Conservation (phyloP, 768 basidiomycete species). For the Leccinum barrowsii region DNA sequence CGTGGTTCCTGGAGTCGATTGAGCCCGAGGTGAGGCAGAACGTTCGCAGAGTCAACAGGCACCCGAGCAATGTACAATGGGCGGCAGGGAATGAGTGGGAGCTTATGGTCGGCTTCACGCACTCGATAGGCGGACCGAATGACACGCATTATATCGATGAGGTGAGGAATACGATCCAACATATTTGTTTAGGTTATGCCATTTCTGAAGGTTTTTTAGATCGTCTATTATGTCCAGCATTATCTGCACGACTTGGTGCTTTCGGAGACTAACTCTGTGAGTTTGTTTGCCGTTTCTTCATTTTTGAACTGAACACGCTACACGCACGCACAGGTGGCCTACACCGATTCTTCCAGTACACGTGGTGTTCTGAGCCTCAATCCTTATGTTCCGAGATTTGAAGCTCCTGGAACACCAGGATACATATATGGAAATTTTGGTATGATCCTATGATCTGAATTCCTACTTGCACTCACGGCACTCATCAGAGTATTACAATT, state of each 20-base stretch:
- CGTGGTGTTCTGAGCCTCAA: constrained; percentile 54
- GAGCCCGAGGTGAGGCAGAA: constrained; percentile 56
- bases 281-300: too few relatives aligned
- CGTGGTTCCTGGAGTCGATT: constrained; percentile 47
- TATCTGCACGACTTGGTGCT: too few relatives aligned
- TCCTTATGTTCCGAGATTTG: constrained; percentile 48
- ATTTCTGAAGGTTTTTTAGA: too few relatives aligned
- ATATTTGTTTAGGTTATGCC: too few relatives aligned
- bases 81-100: constrained; percentile 46
- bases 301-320: too few relatives aligned
- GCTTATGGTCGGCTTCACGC: constrained; percentile 36
- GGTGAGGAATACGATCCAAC: too few relatives aligned
- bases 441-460: constrained; percentile 16
- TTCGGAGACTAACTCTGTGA: too few relatives aligned
- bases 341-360: constrained; percentile 59
- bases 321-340: constrained; percentile 39
- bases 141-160: too few relatives aligned
- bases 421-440: constrained; percentile 56
- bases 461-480: constrained; percentile 33
- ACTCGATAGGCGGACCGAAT: too few relatives aligned
- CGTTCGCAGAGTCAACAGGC: constrained; percentile 44
- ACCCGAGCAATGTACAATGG: constrained; percentile 58
- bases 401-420: constrained; percentile 44
- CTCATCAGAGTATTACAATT: constrained; percentile 51
- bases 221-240: too few relatives aligned